Evolutionary conservation across 129 eudicot genomes (phyloP).

Genomic region (Tagetes erecta): DNA sequence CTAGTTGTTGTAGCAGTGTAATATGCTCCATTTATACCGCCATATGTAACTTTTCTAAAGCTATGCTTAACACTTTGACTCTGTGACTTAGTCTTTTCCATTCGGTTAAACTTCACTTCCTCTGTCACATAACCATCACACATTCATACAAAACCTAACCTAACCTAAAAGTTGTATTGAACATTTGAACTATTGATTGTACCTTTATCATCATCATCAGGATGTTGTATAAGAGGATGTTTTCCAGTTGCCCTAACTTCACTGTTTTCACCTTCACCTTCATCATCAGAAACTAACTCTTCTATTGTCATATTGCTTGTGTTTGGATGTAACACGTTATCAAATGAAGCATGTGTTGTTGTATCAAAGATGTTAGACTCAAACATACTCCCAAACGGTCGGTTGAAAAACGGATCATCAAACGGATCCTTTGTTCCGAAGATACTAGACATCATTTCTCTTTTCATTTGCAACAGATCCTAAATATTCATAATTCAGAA

Average conservation of each 20-base stretch:
- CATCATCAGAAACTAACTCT: constrained; percentile 63
- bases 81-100: constrained; percentile 35
- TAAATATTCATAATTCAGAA: background rate
- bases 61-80: constrained; percentile 29
- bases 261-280: constrained; percentile 24
- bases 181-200: constrained; percentile 37
- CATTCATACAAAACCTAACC: constrained; percentile 2
- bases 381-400: constrained; percentile 51
- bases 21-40: constrained; percentile 83
- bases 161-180: too few relatives aligned
- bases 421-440: constrained; percentile 74
- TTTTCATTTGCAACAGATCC: constrained; percentile 47
- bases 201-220: constrained; percentile 74
- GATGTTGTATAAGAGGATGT: constrained; percentile 73
- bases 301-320: constrained; percentile 51
- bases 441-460: constrained; percentile 54
- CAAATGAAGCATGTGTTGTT: constrained; percentile 18
- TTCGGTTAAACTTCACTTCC: constrained; percentile 22
- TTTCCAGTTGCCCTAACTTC: constrained; percentile 25
- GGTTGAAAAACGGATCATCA: constrained; percentile 80
- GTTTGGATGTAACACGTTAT: constrained; percentile 20
- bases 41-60: constrained; percentile 75
- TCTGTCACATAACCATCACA: constrained; percentile 41
- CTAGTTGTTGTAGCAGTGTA: constrained; percentile 67
- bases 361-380: constrained; percentile 42